These are phyloP conservation scores for Colletotrichum higginsianum DNA, from an alignment of 2,329 filamentous ascomycete genomes.

Conservation along the genomic window DNA sequence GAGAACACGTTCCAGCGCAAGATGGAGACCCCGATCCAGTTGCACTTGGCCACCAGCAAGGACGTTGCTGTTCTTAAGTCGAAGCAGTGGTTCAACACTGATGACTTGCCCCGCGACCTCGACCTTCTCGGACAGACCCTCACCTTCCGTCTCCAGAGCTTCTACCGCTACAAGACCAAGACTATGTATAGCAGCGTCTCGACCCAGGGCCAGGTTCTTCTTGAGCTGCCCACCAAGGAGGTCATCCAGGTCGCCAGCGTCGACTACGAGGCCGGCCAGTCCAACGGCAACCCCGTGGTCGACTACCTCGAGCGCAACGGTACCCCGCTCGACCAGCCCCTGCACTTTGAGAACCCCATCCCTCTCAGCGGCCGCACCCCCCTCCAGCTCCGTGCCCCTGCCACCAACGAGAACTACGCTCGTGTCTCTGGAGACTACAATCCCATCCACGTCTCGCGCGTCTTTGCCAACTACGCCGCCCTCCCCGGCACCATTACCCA, in stretches of 20 bases:
- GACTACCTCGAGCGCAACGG: slow-evolving; percentile 96
- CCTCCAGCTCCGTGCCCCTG: slow-evolving; percentile 88
- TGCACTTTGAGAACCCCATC: slow-evolving; percentile 98
- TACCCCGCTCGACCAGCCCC: slow-evolving; percentile 92
- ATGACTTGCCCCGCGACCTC: slow-evolving; percentile 77
- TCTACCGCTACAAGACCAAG: slow-evolving; percentile 96
- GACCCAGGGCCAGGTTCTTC: slow-evolving; percentile 91
- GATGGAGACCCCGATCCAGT: slow-evolving; percentile 93
- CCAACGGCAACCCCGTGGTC: slow-evolving; percentile 95
- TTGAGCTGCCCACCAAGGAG: slow-evolving; percentile 97
- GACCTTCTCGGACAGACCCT: slow-evolving; percentile 94
- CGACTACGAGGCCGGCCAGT: slow-evolving; percentile 91
- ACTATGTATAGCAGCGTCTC: slow-evolving; percentile 91
- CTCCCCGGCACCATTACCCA: slow-evolving; percentile 98
- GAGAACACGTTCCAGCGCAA: slow-evolving; percentile 99
- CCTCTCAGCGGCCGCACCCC: slow-evolving; percentile 94
- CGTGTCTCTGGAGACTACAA: slow-evolving; percentile 99
- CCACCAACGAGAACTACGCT: slow-evolving; percentile 98
- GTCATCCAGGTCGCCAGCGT: slow-evolving; percentile 97
- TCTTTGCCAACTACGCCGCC: slow-evolving; percentile 96
- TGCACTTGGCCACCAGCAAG: slow-evolving; percentile 88
- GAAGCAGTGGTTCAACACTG: slow-evolving; percentile 97
- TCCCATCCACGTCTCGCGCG: slow-evolving; percentile 97
- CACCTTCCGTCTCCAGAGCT: slow-evolving; percentile 93
- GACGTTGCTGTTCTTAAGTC: slow-evolving; percentile 95